Evolutionary conservation across 1,139 yeast genomes (phyloP).

Genomic region (Lodderomyces pseudojiufengensis): DNA sequence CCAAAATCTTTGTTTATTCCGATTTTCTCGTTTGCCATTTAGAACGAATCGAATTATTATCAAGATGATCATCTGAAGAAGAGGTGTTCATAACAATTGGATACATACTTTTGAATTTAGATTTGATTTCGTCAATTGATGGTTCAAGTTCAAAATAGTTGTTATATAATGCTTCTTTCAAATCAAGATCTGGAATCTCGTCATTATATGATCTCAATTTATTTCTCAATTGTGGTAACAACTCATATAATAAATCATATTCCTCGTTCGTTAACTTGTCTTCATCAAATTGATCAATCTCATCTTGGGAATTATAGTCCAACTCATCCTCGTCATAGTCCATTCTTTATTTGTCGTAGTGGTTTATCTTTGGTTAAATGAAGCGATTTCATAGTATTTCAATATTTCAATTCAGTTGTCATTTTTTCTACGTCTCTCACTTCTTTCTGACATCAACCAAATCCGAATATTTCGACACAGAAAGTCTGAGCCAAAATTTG

Average conservation of each 20-base stretch:
- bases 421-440: too few species aligned
- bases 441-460: too few species aligned
- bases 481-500: too few species aligned
- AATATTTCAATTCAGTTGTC: too few species aligned
- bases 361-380: background rate
- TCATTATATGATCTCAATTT: conserved; percentile 35
- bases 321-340: conserved; percentile 16
- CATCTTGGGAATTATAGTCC: conserved; percentile 14
- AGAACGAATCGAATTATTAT: background rate
- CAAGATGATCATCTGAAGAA: background rate
- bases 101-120: conserved; percentile 46
- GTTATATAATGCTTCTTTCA: conserved; percentile 59
- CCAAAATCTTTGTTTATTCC: too few species aligned
- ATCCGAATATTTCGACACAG: too few species aligned
- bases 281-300: conserved; percentile 18
- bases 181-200: conserved; percentile 47
- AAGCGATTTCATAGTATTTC: background rate
- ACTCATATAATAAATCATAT: conserved; percentile 41
- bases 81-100: background rate
- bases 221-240: conserved; percentile 39
- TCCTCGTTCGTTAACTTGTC: conserved; percentile 23
- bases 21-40: conserved; percentile 1
- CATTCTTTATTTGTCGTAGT: conserved; percentile 6
- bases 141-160: conserved; percentile 56
- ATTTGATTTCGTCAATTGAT: conserved; percentile 51